These are phyloP conservation scores for Pontederia crassipes DNA, from an alignment of 176 grass and related monocot genomes.

Conservation along the genomic window DNA sequence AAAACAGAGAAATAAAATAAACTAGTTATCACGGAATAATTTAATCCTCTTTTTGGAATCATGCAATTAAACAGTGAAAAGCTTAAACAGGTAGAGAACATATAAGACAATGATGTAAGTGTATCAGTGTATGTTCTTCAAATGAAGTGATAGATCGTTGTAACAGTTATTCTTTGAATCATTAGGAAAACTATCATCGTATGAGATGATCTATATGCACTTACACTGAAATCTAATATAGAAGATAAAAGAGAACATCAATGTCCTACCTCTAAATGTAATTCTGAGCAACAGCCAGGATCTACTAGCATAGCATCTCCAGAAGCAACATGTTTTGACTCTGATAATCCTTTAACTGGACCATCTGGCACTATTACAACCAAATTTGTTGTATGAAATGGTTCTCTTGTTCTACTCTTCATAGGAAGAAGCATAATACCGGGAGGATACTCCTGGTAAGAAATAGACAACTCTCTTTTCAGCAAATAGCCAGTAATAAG, in stretches of 20 bases:
- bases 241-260: constrained; percentile 1
- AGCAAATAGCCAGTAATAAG: neutral
- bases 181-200: no score
- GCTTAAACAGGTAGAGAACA: no score
- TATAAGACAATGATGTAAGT: no score
- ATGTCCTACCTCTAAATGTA: constrained; percentile 49
- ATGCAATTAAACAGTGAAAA: no score
- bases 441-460: constrained; percentile 74
- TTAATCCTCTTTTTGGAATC: no score
- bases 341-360: constrained; percentile 1
- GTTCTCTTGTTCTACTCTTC: constrained; percentile 71
- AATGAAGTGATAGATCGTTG: no score
- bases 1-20: no score
- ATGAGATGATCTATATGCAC: neutral
- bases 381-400: constrained; percentile 86
- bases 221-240: neutral
- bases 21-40: no score
- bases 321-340: constrained; percentile 36
- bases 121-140: no score
- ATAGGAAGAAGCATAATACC: constrained; percentile 83
- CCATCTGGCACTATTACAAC: constrained; percentile 42
- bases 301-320: constrained; percentile 68
- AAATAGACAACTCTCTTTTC: neutral
- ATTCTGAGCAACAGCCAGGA: constrained; percentile 73
- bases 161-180: no score